Percentiles rank a stretch among this genome's conserved stretches.
Evolutionary conservation across 2,329 filamentous ascomycete species (phyloP).

Genomic region (Pseudogymnoascus pannorum): DNA sequence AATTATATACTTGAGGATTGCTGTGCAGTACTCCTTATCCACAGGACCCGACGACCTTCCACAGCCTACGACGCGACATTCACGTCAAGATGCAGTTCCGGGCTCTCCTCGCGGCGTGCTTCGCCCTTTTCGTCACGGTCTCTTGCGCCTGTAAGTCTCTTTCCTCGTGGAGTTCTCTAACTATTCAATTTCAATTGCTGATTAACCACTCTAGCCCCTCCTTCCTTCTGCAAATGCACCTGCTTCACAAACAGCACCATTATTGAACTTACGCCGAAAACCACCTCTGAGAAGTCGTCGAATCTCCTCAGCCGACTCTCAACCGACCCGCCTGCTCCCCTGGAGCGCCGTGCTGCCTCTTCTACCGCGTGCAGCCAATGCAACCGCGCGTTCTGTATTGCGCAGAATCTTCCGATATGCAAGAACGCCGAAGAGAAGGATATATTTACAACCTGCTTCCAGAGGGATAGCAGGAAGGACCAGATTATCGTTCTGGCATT

Average conservation of each 20-base stretch:
- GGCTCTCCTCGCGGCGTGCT: conserved; percentile 19
- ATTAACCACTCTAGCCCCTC: conserved; percentile 42
- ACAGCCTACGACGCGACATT: background rate
- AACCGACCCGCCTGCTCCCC: background rate
- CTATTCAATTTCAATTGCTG: conserved; percentile 15
- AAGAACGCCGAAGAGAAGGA: conserved; percentile 54
- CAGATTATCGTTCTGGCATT: conserved; percentile 60
- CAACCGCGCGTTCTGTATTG: conserved; percentile 58
- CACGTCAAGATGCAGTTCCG: background rate
- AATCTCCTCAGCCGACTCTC: conserved; percentile 13
- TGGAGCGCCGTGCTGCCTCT: background rate
- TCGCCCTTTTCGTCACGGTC: conserved; percentile 21
- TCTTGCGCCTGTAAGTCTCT: conserved; percentile 24
- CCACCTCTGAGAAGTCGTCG: conserved; percentile 16
- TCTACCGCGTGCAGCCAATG: conserved; percentile 45
- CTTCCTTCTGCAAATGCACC: conserved; percentile 63
- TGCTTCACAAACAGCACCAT: conserved; percentile 65
- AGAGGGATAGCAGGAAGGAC: conserved; percentile 61
- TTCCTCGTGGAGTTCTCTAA: background rate
- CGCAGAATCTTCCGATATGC: conserved; percentile 54
- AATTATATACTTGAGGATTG: background rate
- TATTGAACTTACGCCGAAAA: conserved; percentile 43
- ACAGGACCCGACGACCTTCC: background rate
- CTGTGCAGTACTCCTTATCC: background rate
- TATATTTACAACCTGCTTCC: conserved; percentile 56